Conservation (phyloP, 345 rosid genomes). For the Gossypium sturtianum region DNA sequence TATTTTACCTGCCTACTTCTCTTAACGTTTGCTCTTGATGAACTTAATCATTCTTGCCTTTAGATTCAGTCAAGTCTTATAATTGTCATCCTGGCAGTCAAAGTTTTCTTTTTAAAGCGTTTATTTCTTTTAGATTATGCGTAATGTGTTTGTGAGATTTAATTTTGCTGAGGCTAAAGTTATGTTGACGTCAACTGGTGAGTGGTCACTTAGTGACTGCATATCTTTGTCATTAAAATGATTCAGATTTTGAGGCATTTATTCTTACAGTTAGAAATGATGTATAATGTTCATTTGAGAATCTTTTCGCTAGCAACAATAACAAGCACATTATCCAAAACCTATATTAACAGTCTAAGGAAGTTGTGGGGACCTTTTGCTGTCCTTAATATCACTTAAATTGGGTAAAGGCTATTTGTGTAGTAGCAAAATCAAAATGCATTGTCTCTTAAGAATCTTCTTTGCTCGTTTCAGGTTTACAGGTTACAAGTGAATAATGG, state of each 20-base stretch:
- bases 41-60: constrained; percentile 11
- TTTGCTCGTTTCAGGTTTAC: constrained; percentile 61
- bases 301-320: background rate
- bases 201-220: background rate
- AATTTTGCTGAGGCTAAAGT: background rate
- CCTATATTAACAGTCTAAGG: background rate
- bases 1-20: constrained; percentile 25
- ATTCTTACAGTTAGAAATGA: background rate
- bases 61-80: background rate
- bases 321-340: background rate
- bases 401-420: background rate
- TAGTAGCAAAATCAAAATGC: background rate
- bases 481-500: constrained; percentile 92
- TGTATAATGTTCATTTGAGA: background rate
- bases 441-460: constrained; percentile 7
- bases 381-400: background rate
- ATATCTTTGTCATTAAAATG: constrained; percentile 2
- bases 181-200: background rate
- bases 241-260: constrained; percentile 4
- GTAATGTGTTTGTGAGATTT: background rate
- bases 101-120: background rate
- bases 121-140: background rate
- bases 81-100: background rate
- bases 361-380: background rate
- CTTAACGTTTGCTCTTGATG: constrained; percentile 1